phyloP scores from a whole-genome alignment of 768 basidiomycete genomes.

The Leccinum subgranulosum region DNA sequence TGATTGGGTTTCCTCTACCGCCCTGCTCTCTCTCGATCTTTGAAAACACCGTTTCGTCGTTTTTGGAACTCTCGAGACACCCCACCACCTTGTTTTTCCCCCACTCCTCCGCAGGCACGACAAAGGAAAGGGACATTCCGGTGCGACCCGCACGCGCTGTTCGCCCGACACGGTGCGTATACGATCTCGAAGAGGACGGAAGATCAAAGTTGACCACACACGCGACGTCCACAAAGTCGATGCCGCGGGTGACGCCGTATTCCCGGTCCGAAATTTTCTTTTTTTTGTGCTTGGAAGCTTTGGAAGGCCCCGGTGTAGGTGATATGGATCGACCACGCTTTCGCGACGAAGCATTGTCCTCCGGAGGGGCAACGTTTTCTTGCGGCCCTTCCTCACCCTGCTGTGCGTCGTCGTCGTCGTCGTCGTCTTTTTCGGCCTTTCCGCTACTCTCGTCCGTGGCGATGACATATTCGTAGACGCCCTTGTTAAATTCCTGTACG shows the following conservation, averaged over 20 bases:
- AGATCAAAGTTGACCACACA: conserved; percentile 99
- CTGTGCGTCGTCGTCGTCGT: conserved; percentile 33
- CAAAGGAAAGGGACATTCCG: conserved; percentile 88
- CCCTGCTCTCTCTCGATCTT: conserved; percentile 77
- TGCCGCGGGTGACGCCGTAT: conserved; percentile 92
- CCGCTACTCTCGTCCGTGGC: conserved; percentile 88
- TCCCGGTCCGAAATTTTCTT: conserved; percentile 59
- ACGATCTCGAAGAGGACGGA: conserved; percentile 81
- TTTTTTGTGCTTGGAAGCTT: conserved; percentile 52
- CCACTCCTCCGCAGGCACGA: conserved; percentile 68
- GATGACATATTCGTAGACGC: conserved; percentile 97
- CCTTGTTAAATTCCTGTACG: conserved; percentile 98
- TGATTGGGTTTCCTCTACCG: conserved; percentile 51
- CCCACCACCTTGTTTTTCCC: conserved; percentile 76
- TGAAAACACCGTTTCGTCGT: conserved; percentile 63
- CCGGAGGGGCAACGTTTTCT: not conserved
- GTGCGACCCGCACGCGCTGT: conserved; percentile 95
- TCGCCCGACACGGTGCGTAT: conserved; percentile 94
- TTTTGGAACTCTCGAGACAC: conserved; percentile 60
- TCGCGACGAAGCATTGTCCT: conserved; percentile 29
- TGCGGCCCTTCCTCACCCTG: conserved; percentile 31
- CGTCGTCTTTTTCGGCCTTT: conserved; percentile 48
- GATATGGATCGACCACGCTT: conserved; percentile 61
- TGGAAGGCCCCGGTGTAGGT: conserved; percentile 35
- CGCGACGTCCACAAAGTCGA: conserved; percentile 95